phyloP scores from a whole-genome alignment of 495 filamentous ascomycete species.

The Immersiella caudata region DNA sequence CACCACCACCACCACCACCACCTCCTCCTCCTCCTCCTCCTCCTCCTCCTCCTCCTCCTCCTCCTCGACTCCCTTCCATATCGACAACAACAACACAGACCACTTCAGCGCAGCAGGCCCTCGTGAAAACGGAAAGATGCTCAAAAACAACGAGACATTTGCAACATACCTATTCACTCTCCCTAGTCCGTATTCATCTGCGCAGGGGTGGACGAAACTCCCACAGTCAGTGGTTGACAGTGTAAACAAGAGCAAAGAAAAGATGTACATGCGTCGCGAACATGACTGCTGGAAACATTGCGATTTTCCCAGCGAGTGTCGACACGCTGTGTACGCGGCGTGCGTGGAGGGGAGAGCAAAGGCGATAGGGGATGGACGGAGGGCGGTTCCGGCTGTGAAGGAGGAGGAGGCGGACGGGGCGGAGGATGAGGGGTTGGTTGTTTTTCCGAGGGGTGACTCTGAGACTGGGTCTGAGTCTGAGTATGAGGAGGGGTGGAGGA shows the following conservation, averaged over 20 bases:
- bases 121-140: too few species aligned
- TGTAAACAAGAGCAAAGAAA: constrained; percentile 28
- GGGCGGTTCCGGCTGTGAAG: background rate
- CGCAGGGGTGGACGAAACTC: constrained; percentile 16
- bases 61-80: too few species aligned
- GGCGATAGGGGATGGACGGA: background rate
- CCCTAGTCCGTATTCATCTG: too few species aligned
- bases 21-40: too few species aligned
- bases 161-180: too few species aligned
- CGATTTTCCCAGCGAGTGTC: constrained; percentile 49
- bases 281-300: constrained; percentile 49
- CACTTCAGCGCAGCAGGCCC: too few species aligned
- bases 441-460: background rate
- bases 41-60: too few species aligned
- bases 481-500: too few species aligned
- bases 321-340: constrained; percentile 27
- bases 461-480: too few species aligned
- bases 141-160: too few species aligned
- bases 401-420: background rate
- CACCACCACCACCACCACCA: too few species aligned
- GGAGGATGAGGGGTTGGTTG: background rate
- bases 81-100: too few species aligned
- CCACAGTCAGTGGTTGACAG: background rate
- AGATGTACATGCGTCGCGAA: constrained; percentile 27
- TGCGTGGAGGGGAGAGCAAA: constrained; percentile 15